Conservation (phyloP, 331 rosid genomes). For the Rosa hybrid region DNA sequence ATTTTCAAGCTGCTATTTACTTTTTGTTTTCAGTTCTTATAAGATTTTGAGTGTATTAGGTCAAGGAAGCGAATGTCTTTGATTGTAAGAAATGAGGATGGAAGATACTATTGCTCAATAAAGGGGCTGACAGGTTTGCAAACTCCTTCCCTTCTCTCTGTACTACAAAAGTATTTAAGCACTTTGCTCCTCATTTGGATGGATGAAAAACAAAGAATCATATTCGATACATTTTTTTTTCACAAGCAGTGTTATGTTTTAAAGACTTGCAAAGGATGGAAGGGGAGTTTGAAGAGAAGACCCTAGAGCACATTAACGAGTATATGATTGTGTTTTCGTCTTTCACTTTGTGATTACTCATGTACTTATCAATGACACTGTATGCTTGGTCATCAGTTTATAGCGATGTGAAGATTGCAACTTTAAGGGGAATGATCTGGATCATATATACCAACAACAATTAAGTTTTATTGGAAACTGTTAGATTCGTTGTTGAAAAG, state of each 20-base stretch:
- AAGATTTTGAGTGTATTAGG: constrained; percentile 68
- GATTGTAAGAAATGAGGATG: constrained; percentile 62
- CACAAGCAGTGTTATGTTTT: constrained; percentile 84
- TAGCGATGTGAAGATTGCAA: no score
- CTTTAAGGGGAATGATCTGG: neutral
- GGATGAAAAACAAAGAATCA: neutral
- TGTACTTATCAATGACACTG: neutral
- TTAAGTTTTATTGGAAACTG: neutral
- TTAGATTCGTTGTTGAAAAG: constrained; percentile 17
- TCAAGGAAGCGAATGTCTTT: constrained; percentile 94
- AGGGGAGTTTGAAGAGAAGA: constrained; percentile 71
- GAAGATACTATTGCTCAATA: constrained; percentile 70
- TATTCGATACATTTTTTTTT: constrained; percentile 6
- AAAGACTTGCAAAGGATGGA: constrained; percentile 73
- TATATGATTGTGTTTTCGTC: constrained; percentile 23
- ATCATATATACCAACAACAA: neutral
- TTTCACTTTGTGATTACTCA: neutral
- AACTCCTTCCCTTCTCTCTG: constrained; percentile 17
- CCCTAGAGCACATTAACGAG: constrained; percentile 61
- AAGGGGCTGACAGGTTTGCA: constrained; percentile 95
- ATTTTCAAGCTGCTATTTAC: neutral
- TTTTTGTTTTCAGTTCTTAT: constrained; percentile 55
- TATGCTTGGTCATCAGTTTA: neutral
- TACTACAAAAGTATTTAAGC: neutral
- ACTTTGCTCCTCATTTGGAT: no score